Evolutionary conservation across 176 grass and related monocot genomes (phyloP), one percentile per base, ranked within the genome.

Genomic region (Ensete glaucum): DNA sequence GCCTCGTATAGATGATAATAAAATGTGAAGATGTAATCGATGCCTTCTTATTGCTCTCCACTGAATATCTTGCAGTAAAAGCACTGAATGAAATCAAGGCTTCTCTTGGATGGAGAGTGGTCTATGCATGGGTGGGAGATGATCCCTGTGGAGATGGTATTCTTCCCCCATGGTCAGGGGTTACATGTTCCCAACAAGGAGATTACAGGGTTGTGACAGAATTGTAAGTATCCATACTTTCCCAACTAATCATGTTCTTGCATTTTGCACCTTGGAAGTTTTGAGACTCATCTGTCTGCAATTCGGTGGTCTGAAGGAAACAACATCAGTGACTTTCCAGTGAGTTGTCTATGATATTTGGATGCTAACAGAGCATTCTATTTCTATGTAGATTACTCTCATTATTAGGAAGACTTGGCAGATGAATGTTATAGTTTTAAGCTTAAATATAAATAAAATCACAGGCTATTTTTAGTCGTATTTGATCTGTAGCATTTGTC

Each of bases 161-260:
- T 71, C 82, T 99, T n/a, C 91, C 90, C 19, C 90, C 95, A 49
- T 99, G 95, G 95, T 99, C 95, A 7, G 95, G 95, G 58, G 95
- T 99, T 62, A 99, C 96, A 62, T 94, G 96, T 78, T 91, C 96
- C 43, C 88, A 89, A 70, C 91, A 89, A 76, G 91, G 96, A 73
- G 88, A 91, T 95, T 99, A 99, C 78, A 87, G 96, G 88, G 91
- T 94, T 69, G 96, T 99, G 15, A 99, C 91, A 1, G 96, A 99
- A 83, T 62, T 99, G 96, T 99, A 86, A 87, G 86, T 77, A 72
- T 59, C 29, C 76, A n/a, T 43, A 6, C 48, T 50, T 72, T 81
- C 71, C 62, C 16, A 56, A 21, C 57, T 84, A 70, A 68, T 43
- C 34, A 43, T 43, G 15, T 55, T 12, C 6, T 1, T 63, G 72